Evolutionary conservation across 2,329 filamentous ascomycete genomes (phyloP).

Genomic region (Phialemonium atrogriseum): DNA sequence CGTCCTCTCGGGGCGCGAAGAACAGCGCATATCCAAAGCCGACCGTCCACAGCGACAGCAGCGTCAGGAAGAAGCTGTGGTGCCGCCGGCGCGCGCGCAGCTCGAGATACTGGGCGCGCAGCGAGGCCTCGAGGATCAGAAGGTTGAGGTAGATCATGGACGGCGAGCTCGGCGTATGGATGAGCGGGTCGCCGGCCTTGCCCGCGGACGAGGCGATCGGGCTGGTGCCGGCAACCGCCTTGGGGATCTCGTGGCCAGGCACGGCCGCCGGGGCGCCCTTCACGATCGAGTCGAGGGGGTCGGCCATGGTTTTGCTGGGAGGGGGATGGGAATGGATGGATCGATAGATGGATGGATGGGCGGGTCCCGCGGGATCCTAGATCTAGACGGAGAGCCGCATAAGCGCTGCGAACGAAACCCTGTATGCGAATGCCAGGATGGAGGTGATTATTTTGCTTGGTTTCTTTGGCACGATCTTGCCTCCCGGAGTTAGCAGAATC

Average conservation of each 20-base stretch:
- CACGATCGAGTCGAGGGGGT: constrained; percentile 77
- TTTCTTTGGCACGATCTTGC: too few relatives aligned
- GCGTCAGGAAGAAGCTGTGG: constrained; percentile 82
- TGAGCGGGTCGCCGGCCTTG: constrained; percentile 61
- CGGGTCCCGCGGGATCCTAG: neutral
- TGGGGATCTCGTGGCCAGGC: constrained; percentile 45
- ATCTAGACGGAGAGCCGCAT: too few relatives aligned
- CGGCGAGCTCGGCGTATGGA: constrained; percentile 77
- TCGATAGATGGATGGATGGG: too few relatives aligned
- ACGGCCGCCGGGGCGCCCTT: constrained; percentile 66
- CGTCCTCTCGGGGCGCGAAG: constrained; percentile 92
- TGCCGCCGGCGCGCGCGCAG: constrained; percentile 81
- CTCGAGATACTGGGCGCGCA: constrained; percentile 87
- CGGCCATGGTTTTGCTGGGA: constrained; percentile 39
- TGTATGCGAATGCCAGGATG: too few relatives aligned
- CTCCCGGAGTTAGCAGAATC: too few relatives aligned
- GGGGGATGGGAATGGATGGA: neutral
- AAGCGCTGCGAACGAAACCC: too few relatives aligned
- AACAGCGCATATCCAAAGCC: constrained; percentile 88
- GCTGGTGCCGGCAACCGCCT: constrained; percentile 32
- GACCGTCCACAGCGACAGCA: constrained; percentile 71
- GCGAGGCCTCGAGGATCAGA: constrained; percentile 87
- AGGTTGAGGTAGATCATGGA: constrained; percentile 98
- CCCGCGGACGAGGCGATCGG: constrained; percentile 33
- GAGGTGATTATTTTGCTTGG: too few relatives aligned